These are phyloP conservation scores for Candida schatavii DNA, from an alignment of 805 yeast genomes.

Conservation along the genomic window DNA sequence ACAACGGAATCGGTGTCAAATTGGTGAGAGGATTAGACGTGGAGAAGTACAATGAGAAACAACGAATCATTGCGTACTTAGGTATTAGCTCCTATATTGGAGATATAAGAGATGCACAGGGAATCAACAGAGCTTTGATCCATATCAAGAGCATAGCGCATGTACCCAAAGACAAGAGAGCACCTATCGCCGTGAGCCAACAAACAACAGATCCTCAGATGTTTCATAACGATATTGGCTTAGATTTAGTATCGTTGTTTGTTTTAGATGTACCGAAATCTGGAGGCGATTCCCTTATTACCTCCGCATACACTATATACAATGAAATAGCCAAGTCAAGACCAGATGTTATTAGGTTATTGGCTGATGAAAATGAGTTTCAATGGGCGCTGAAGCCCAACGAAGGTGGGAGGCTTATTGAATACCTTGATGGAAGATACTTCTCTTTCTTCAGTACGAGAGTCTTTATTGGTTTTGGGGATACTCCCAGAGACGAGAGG, in stretches of 20 bases:
- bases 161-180: slow-evolving; percentile 10
- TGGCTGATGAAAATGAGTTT: slow-evolving; percentile 7
- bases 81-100: slow-evolving; percentile 11
- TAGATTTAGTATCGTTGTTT: slow-evolving; percentile 11
- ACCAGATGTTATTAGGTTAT: slow-evolving; percentile 9
- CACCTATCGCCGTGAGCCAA: slow-evolving; percentile 12
- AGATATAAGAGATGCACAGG: slow-evolving; percentile 12
- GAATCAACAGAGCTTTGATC: slow-evolving; percentile 10
- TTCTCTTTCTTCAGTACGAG: slow-evolving; percentile 9
- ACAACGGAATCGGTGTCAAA: slow-evolving; percentile 10
- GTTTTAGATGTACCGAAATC: slow-evolving; percentile 7
- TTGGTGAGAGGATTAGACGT: slow-evolving; percentile 9
- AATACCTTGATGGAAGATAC: slow-evolving; percentile 6
- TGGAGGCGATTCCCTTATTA: slow-evolving; percentile 11
- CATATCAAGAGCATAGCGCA: slow-evolving; percentile 12
- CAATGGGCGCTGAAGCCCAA: slow-evolving; percentile 6
- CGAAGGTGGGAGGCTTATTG: slow-evolving; percentile 8
- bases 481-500: slow-evolving; percentile 10
- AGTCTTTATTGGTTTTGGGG: slow-evolving; percentile 10
- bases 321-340: slow-evolving; percentile 10
- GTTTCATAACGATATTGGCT: slow-evolving; percentile 12
- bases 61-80: slow-evolving; percentile 8
- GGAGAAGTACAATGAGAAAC: slow-evolving; percentile 8
- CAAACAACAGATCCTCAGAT: slow-evolving; percentile 13
- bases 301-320: slow-evolving; percentile 9